Conservation (phyloP, 805 yeast genomes). For the Cyberlindnera suaveolens region DNA sequence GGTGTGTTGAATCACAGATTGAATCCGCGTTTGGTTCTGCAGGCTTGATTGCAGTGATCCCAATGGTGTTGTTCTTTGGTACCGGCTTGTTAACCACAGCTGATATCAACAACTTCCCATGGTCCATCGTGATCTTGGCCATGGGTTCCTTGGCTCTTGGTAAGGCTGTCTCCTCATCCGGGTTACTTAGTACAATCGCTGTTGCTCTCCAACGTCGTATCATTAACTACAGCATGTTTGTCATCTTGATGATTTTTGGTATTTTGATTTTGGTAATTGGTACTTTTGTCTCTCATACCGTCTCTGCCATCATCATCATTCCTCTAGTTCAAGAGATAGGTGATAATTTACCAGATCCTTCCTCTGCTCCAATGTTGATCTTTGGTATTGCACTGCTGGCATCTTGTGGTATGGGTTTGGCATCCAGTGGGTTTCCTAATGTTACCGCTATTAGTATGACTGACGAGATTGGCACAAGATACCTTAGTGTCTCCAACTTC, state of each 20-base stretch:
- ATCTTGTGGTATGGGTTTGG: conserved; percentile 95
- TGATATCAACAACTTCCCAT: conserved; percentile 89
- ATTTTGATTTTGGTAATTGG: conserved; percentile 78
- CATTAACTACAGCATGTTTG: conserved; percentile 54
- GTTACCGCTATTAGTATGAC: conserved; percentile 95
- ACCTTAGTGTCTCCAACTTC: conserved; percentile 73
- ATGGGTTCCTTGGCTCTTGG: conserved; percentile 98
- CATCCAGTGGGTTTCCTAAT: conserved; percentile 97
- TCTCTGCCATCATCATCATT: conserved; percentile 87
- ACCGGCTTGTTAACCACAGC: conserved; percentile 77
- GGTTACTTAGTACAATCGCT: conserved; percentile 77
- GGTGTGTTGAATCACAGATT: conserved; percentile 83
- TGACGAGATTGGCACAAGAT: conserved; percentile 86
- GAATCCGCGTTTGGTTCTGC: conserved; percentile 78
- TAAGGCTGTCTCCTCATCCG: conserved; percentile 88
- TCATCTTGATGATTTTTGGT: conserved; percentile 78
- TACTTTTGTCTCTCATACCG: conserved; percentile 94
- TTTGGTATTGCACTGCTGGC: conserved; percentile 56
- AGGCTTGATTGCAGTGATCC: conserved; percentile 86
- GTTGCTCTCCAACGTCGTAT: conserved; percentile 56
- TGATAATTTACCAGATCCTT: conserved; percentile 48
- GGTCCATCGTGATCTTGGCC: conserved; percentile 93
- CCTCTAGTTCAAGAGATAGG: conserved; percentile 92
- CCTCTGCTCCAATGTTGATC: conserved; percentile 47
- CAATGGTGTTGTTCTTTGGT: conserved; percentile 83